A percentile compares a stretch with the other conserved stretches of the same genome.
Conservation (phyloP, 352 stramenopile species). For the Thalassiosira allenii region DNA sequence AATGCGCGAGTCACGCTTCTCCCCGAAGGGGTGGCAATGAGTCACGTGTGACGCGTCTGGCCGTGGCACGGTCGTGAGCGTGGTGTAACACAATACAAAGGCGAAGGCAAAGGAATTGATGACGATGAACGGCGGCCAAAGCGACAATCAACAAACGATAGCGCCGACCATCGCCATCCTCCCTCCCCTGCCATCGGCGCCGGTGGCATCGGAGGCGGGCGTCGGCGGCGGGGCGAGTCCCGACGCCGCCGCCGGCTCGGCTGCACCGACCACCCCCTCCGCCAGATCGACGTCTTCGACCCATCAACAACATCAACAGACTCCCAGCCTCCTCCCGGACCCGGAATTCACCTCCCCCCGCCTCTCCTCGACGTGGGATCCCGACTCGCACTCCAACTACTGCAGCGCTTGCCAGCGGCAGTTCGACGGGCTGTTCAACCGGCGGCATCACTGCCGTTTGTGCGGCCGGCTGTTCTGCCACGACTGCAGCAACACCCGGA, state of each 20-base stretch:
- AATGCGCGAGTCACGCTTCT: no score
- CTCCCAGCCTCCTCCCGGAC: conserved; percentile 16
- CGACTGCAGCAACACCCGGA: conserved; percentile 64
- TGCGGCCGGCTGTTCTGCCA: conserved; percentile 85
- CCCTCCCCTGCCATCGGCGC: background rate
- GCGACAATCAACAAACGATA: background rate
- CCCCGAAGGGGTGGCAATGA: no score
- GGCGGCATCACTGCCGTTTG: conserved; percentile 82
- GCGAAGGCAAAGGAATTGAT: background rate
- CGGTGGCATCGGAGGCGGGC: no score
- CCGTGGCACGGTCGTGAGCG: background rate
- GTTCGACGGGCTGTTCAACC: conserved; percentile 69
- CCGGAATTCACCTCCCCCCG: conserved; percentile 21
- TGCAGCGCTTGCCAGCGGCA: conserved; percentile 33
- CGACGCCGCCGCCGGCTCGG: no score
- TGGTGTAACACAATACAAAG: background rate
- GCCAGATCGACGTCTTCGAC: no score
- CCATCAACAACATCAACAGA: no score
- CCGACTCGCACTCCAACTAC: conserved; percentile 15
- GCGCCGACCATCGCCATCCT: background rate
- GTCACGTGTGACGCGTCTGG: background rate
- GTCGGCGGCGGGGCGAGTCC: background rate
- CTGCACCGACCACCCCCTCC: background rate
- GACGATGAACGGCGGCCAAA: background rate
- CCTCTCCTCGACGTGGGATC: conserved; percentile 48